Evolutionary conservation across 129 eudicot species (phyloP), one percentile per base, ranked within the genome.

Genomic region (Scalesia atractyloides): DNA sequence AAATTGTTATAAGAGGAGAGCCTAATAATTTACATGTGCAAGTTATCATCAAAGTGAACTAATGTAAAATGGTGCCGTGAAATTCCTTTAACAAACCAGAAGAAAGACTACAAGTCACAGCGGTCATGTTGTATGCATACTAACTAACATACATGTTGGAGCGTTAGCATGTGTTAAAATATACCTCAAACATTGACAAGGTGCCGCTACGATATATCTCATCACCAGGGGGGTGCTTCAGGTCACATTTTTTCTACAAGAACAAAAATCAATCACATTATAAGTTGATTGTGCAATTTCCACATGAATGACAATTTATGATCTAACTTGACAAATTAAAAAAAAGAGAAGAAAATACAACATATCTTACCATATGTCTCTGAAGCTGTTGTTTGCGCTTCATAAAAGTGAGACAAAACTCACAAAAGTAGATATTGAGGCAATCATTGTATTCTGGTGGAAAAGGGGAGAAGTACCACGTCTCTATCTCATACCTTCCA

Each of bases 171-270:
- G 61, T 57, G 18, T 33, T 43, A 72, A 46, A 65, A 50, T 39
- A 64, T 80, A 94, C 98, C 98, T 94, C 98, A 82, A 94, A 94
- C 98, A 94, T 94, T 49, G 98, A 94, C 74, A 94, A 72, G 76
- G 97, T 94, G 46, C 96, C 96, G 68, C 95, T 79, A 5, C 98
- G 82, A 74, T 94, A 94, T 72, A 94, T 94, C 86, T 94, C 98
- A 74, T 94, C 97, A 75, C 98, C 98, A 73, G 98, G 98, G 34
- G 98, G 98, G 76, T 94, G 98, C 86, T 94, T 90, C 62, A 90
- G 97, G 72, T 94, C 97, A 79, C 98, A 94, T 88, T 94, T 94
- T 76, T 69, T 86, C 98, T 94, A 48, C 74, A 92, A 5, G 26
- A 24, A 66, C 11, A n/a, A 72, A 61, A 67, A 34, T 65, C 16